A percentile compares a stretch with the other conserved stretches of the same genome.
phyloP scores from a whole-genome alignment of 2,329 filamentous ascomycete species.

The Gnomoniopsis sp. region DNA sequence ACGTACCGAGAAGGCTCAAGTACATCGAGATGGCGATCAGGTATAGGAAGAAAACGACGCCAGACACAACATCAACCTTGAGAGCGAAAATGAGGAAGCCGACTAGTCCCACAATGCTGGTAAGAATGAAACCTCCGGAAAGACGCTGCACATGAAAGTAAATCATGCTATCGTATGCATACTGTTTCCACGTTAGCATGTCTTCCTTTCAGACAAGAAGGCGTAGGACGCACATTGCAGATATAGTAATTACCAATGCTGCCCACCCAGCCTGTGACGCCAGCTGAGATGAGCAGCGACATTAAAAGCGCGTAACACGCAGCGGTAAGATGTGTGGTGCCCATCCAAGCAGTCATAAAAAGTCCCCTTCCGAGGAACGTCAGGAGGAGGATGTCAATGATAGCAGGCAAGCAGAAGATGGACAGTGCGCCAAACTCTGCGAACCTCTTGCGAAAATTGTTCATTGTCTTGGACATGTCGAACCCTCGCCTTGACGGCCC shows the following conservation, averaged over 20 bases:
- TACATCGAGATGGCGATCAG: slow-evolving; percentile 56
- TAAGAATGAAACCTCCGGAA: slow-evolving; percentile 44
- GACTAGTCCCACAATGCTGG: slow-evolving; percentile 34
- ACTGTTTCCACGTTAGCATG: slow-evolving; percentile 19
- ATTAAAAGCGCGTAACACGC: slow-evolving; percentile 55
- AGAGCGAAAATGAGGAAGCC: slow-evolving; percentile 49
- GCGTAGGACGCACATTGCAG: slow-evolving; percentile 24
- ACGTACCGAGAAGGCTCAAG: slow-evolving; percentile 51
- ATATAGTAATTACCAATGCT: slow-evolving; percentile 62
- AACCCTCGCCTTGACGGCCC: slow-evolving; percentile 20
- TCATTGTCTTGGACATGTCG: slow-evolving; percentile 16
- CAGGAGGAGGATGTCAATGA: slow-evolving; percentile 58
- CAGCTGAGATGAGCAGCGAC: slow-evolving; percentile 56
- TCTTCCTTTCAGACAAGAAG: background rate
- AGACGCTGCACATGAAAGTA: slow-evolving; percentile 39
- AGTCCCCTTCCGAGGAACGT: slow-evolving; percentile 58
- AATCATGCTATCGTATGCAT: slow-evolving; percentile 38
- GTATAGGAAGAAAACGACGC: slow-evolving; percentile 58
- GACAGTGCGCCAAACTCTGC: slow-evolving; percentile 54
- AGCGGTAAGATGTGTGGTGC: slow-evolving; percentile 46
- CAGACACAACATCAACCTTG: slow-evolving; percentile 38
- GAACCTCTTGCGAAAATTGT: slow-evolving; percentile 24
- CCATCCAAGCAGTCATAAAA: slow-evolving; percentile 58
- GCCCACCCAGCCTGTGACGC: slow-evolving; percentile 61
- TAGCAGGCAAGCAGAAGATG: slow-evolving; percentile 60